A percentile compares a stretch with the other conserved stretches of the same genome.
Evolutionary conservation across 2,329 filamentous ascomycete species (phyloP).

Genomic region (Chaetothyriales sp.): DNA sequence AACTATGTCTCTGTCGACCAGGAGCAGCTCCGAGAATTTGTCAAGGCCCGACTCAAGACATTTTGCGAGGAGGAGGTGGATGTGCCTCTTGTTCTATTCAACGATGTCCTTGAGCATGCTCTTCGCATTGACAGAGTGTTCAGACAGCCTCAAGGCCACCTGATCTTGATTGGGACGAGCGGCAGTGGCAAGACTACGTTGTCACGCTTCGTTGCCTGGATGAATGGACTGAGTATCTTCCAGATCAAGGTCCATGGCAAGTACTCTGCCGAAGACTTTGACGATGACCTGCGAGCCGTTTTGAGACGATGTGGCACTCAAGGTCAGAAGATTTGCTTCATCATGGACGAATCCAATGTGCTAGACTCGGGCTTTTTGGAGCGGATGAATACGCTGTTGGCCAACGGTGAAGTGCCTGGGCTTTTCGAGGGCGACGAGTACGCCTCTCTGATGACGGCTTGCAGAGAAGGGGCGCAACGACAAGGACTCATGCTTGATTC

Average conservation of each 20-base stretch:
- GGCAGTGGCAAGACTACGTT: conserved; percentile 97
- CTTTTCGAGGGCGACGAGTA: conserved; percentile 99
- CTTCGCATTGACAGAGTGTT: conserved; percentile 97
- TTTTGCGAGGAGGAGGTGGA: conserved; percentile 99
- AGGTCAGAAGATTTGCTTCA: conserved; percentile 99
- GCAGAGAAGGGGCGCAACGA: conserved; percentile 93
- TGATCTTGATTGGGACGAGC: conserved; percentile 96
- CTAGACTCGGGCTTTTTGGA: conserved; percentile 97
- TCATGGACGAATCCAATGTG: conserved; percentile 99
- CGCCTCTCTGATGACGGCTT: conserved; percentile 95
- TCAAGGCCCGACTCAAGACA: conserved; percentile 89
- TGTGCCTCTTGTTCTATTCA: conserved; percentile 96
- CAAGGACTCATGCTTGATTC: conserved; percentile 92
- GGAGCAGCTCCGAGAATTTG: conserved; percentile 87
- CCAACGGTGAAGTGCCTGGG: conserved; percentile 97
- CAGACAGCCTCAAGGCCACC: conserved; percentile 90
- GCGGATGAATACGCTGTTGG: conserved; percentile 96
- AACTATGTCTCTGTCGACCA: conserved; percentile 95
- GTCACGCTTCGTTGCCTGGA: conserved; percentile 97
- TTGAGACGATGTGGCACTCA: conserved; percentile 89
- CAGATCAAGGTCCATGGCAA: conserved; percentile 99
- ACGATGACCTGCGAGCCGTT: conserved; percentile 90
- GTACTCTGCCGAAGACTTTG: conserved; percentile 96
- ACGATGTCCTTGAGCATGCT: conserved; percentile 95
- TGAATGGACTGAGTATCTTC: conserved; percentile 98